Percentiles rank a stretch among this genome's conserved stretches.
Evolutionary conservation across 768 basidiomycete genomes (phyloP).

Genomic region (Tylopilus vinaceipallidus): DNA sequence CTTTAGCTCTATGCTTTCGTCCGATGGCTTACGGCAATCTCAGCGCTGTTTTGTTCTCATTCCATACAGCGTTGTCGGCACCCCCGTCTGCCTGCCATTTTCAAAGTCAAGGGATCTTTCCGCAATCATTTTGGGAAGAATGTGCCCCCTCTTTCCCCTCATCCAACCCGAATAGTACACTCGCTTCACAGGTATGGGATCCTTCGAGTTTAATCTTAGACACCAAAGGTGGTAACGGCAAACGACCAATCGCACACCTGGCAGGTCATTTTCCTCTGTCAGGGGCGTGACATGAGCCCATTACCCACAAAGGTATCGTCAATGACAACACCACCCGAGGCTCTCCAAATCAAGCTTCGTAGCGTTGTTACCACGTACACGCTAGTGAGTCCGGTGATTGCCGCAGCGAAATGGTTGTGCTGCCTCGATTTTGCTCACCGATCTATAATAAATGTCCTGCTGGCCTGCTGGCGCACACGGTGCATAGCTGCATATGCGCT

Average conservation of each 20-base stretch:
- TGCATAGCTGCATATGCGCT: background rate
- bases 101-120: background rate
- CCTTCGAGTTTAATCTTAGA: slow-evolving; percentile 4
- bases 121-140: background rate
- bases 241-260: slow-evolving; percentile 2
- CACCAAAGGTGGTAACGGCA: background rate
- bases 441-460: background rate
- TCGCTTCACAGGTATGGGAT: background rate
- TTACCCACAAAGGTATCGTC: slow-evolving; percentile 7
- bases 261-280: background rate
- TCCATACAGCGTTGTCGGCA: background rate
- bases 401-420: background rate
- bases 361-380: slow-evolving; percentile 1
- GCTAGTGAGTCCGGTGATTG: slow-evolving; percentile 11
- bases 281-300: background rate
- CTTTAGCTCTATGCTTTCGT: background rate
- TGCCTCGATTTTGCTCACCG: slow-evolving; percentile 7
- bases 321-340: slow-evolving; percentile 10
- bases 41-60: background rate
- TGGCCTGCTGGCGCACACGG: background rate
- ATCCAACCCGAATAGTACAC: background rate
- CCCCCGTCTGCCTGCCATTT: background rate
- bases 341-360: background rate
- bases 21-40: background rate
- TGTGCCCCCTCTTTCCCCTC: background rate